These are phyloP conservation scores for Geranium incanum DNA, from an alignment of 441 rosid genomes.

Conservation along the genomic window DNA sequence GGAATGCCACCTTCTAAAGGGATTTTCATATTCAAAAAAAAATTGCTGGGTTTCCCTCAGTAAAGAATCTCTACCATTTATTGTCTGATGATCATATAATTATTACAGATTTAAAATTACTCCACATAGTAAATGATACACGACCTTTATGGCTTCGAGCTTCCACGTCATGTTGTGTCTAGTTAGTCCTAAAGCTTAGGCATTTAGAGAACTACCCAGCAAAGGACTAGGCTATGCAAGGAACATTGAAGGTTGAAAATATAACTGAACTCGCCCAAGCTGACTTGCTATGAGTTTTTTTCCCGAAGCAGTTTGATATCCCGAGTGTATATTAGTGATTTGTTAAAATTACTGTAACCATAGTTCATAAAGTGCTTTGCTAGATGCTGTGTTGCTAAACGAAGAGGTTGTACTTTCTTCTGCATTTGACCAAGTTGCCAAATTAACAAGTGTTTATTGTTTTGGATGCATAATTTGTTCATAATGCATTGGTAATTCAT, in stretches of 20 bases:
- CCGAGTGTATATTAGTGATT: background rate
- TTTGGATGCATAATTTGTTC: too few relatives aligned
- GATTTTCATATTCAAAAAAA: background rate
- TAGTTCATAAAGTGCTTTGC: background rate
- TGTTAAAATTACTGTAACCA: background rate
- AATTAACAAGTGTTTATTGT: too few relatives aligned
- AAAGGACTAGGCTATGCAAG: background rate
- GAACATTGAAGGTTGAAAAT: background rate
- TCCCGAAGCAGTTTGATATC: background rate
- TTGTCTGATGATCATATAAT: background rate
- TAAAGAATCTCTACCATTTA: slow-evolving; percentile 3
- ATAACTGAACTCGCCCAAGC: background rate
- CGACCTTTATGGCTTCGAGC: background rate
- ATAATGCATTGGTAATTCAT: too few relatives aligned
- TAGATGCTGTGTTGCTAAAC: background rate
- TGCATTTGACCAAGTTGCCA: background rate
- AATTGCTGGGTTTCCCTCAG: background rate
- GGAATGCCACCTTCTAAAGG: background rate
- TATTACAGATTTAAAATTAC: background rate
- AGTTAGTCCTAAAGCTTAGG: background rate
- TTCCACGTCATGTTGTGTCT: background rate
- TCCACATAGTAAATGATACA: background rate
- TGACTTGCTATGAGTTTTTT: background rate
- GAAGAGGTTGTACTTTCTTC: background rate
- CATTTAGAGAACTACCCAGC: background rate